phyloP scores from a whole-genome alignment of 345 rosid species.

The Reutealis trisperma region DNA sequence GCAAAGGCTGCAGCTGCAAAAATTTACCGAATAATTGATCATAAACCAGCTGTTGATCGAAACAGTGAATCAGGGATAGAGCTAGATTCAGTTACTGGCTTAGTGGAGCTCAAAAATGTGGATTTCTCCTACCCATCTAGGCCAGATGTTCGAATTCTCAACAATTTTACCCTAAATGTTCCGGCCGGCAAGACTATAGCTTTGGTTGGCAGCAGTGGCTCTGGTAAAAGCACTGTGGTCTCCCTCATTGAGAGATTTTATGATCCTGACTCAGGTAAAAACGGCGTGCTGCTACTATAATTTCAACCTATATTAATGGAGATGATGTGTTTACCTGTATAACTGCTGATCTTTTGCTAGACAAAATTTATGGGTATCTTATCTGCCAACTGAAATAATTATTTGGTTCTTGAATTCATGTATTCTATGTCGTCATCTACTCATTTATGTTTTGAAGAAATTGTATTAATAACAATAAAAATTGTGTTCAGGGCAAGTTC shows the following conservation, averaged over 20 bases:
- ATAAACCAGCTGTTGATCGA: conserved; percentile 68
- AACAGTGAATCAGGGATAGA: conserved; percentile 67
- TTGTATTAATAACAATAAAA: background rate
- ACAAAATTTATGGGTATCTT: conserved; percentile 10
- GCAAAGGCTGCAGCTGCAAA: conserved; percentile 95
- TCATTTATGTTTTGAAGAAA: background rate
- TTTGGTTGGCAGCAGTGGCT: conserved; percentile 97
- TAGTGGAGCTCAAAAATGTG: conserved; percentile 73
- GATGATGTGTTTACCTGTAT: background rate
- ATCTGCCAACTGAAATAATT: conserved; percentile 20
- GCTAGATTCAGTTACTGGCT: conserved; percentile 69
- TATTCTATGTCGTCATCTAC: conserved; percentile 1
- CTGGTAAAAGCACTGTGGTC: conserved; percentile 96
- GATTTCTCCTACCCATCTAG: conserved; percentile 92
- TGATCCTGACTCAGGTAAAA: conserved; percentile 83
- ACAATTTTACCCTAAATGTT: conserved; percentile 73
- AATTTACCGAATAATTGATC: conserved; percentile 80
- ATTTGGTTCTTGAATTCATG: conserved; percentile 17
- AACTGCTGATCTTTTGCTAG: conserved; percentile 7
- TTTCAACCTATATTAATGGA: background rate
- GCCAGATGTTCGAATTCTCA: conserved; percentile 72
- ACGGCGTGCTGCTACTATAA: background rate
- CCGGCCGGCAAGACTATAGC: conserved; percentile 97
- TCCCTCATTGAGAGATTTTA: conserved; percentile 95
- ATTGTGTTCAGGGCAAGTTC: conserved; percentile 68